These are phyloP conservation scores for Rhododendron henanense DNA, from an alignment of 148 eudicot genomes.

Conservation along the genomic window DNA sequence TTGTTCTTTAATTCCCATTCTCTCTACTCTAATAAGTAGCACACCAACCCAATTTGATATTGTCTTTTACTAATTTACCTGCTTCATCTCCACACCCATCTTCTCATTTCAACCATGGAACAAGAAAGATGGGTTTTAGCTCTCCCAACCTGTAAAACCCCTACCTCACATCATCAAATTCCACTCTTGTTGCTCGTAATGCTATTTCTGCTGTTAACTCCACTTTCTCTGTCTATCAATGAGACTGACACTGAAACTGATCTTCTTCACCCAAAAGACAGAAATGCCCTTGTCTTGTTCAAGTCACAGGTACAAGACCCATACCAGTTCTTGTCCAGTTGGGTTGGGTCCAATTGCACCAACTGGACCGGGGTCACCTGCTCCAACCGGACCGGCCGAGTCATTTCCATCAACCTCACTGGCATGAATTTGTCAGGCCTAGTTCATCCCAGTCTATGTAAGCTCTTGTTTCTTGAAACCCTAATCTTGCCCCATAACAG, in stretches of 20 bases:
- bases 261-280: constrained; percentile 57
- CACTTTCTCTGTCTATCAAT: constrained; percentile 10
- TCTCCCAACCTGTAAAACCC: constrained; percentile 14
- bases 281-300: constrained; percentile 47
- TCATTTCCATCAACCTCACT: constrained; percentile 52
- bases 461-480: constrained; percentile 50
- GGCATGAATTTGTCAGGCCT: constrained; percentile 58
- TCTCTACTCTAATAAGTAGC: background rate
- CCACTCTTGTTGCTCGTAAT: constrained; percentile 14
- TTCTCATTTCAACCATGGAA: constrained; percentile 28
- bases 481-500: constrained; percentile 61
- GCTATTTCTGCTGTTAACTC: constrained; percentile 25
- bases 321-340: constrained; percentile 39
- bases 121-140: constrained; percentile 31
- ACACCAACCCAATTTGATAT: background rate
- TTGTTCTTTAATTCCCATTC: background rate
- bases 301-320: constrained; percentile 56
- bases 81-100: constrained; percentile 3
- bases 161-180: constrained; percentile 21
- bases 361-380: constrained; percentile 50
- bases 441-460: constrained; percentile 57
- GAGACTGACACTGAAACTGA: background rate
- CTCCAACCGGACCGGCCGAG: constrained; percentile 53
- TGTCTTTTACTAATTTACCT: background rate
- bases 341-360: constrained; percentile 57